Base-by-base conservation (phyloP, 257 asterid species). In the Mitragyna speciosa region DNA sequence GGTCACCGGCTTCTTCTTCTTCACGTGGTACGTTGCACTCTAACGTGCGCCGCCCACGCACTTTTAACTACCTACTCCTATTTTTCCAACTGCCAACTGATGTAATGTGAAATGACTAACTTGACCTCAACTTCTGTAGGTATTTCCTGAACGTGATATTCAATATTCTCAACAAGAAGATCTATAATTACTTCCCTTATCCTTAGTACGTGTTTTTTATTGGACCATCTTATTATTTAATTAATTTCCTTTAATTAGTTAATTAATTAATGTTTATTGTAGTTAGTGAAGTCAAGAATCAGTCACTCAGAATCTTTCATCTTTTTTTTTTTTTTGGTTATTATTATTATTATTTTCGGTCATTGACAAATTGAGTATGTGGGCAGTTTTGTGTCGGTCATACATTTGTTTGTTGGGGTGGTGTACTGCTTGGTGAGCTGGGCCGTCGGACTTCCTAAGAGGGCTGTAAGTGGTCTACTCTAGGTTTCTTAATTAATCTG, bases 141-240 rank as follows among this genome's bases (percentile, higher is more conserved):
- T 93, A 93, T 83, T 90, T 93, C 48, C 80, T 93, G 90, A 94
- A 94, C 79, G 98, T 94, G 89, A 94, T 94, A 14, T 94, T 94
- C 97, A 94, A 94, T 83, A 94, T 94, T 77, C 88, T 94, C 86
- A 94, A 94, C 97, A 94, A 94, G 97, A 94, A 91, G 97, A 92
- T 94, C 92, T 94, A 92, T 87, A 94, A 94, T 79, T 94, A 92
- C 92, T 94, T 94, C 83, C 98, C 98, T 51, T 94, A 94, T 86
- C 98, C 97, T 28, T 94, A 94, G 98, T 94, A 88, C 85, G 97
- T 82, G 20, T 36, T 67, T 71, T 76, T 26, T 70, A 45, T 6
- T 54, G 51, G 14, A 43, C 49, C 67, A 3, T 76, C 61, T 22
- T 6, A 24, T 59, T 59, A 59, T 66, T 33, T 67, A 45, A 45